These are phyloP conservation scores for Rhodotorula sp. DNA, from an alignment of 1,284 basidiomycete species.

Conservation along the genomic window DNA sequence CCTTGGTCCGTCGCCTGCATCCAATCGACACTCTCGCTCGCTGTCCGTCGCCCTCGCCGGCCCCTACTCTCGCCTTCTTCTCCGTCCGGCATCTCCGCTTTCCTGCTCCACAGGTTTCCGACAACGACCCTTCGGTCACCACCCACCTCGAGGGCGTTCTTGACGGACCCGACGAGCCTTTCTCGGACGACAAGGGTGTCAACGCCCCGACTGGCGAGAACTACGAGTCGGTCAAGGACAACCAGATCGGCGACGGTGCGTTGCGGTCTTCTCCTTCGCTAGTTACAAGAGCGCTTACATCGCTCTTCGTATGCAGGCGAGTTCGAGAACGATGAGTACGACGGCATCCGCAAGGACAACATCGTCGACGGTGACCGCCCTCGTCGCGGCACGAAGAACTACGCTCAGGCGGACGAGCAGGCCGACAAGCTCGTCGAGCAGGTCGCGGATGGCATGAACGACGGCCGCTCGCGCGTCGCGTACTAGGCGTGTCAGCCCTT, in stretches of 20 bases:
- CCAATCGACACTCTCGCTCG: too few relatives aligned
- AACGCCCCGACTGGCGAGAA: not conserved
- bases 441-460: conserved; percentile 10
- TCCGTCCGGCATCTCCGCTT: too few relatives aligned
- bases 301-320: not conserved
- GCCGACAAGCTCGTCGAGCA: conserved; percentile 25
- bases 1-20: too few relatives aligned
- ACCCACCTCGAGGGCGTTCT: conserved; percentile 12
- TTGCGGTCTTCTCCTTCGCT: not conserved
- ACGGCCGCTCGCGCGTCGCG: too few relatives aligned
- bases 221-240: conserved; percentile 6
- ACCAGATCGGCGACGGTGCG: conserved; percentile 15
- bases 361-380: conserved; percentile 31
- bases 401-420: conserved; percentile 16
- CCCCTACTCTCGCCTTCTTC: not conserved
- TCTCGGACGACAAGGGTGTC: not conserved
- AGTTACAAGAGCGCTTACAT: not conserved
- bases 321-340: conserved; percentile 30
- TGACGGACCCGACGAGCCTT: not conserved
- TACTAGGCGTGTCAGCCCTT: too few relatives aligned
- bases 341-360: conserved; percentile 31
- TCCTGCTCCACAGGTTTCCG: not conserved
- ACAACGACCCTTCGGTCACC: not conserved
- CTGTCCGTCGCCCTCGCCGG: not conserved
- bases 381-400: conserved; percentile 7